Conservation (phyloP, 257 asterid species). For the Plantago ovata region DNA sequence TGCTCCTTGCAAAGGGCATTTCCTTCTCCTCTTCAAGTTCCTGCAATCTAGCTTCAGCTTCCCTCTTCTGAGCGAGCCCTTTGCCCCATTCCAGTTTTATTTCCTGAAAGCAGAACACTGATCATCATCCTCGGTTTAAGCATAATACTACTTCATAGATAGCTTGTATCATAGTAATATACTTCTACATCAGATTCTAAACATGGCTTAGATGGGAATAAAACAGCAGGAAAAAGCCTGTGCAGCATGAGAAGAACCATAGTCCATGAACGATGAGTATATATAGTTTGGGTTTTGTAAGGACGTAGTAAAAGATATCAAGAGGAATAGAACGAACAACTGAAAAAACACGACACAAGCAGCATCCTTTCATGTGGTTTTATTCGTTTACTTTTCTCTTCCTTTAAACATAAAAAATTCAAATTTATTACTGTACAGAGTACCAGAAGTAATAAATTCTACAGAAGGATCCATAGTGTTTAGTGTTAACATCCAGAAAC, state of each 20-base stretch:
- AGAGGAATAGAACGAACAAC: not conserved
- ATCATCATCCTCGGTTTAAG: not conserved
- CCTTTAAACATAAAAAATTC: no score
- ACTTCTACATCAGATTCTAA: no score
- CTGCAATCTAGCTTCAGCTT: conserved; percentile 68
- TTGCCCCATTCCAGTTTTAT: conserved; percentile 91
- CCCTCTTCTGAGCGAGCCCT: conserved; percentile 89
- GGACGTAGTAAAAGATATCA: no score
- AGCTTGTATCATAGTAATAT: no score
- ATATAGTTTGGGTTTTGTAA: not conserved
- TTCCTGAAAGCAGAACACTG: conserved; percentile 48
- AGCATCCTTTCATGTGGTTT: not conserved
- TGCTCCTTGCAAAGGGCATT: conserved; percentile 92
- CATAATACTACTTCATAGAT: no score
- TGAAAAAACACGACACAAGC: not conserved
- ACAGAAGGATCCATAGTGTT: no score
- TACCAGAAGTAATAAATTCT: no score
- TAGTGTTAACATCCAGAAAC: no score
- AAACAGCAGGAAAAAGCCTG: no score
- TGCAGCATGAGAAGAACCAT: not conserved
- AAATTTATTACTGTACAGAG: no score
- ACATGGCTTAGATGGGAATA: no score
- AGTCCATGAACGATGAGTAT: not conserved
- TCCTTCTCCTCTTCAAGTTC: conserved; percentile 83
- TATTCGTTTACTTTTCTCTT: no score